Evolutionary conservation across 2,329 filamentous ascomycete genomes (phyloP).

Genomic region (Colletotrichum trifolii): DNA sequence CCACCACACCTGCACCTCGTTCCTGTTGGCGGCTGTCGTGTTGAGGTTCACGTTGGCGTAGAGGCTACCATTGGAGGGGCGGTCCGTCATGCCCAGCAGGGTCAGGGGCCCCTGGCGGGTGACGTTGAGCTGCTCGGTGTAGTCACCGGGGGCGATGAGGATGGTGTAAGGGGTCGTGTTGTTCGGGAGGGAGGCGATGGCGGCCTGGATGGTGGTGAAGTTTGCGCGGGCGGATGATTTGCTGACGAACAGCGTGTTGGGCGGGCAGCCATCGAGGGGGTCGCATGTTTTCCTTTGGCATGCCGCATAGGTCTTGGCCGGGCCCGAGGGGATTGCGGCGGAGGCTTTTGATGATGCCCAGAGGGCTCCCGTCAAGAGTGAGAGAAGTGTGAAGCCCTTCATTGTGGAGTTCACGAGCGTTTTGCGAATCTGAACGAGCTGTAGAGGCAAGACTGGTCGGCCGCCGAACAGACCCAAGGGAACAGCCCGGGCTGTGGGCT

Average conservation of each 20-base stretch:
- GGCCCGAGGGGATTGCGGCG: constrained; percentile 28
- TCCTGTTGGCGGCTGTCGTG: constrained; percentile 50
- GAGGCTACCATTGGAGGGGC: constrained; percentile 45
- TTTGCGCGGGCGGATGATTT: constrained; percentile 46
- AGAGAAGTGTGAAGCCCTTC: constrained; percentile 24
- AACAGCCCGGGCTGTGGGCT: constrained; percentile 7
- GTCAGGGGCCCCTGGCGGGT: constrained; percentile 71
- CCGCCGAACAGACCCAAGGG: not conserved
- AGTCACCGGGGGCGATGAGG: constrained; percentile 69
- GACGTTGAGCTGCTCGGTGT: constrained; percentile 73
- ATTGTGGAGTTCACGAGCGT: constrained; percentile 12
- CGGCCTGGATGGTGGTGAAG: constrained; percentile 53
- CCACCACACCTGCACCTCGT: constrained; percentile 68
- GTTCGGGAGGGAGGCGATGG: constrained; percentile 52
- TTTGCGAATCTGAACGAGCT: constrained; percentile 10
- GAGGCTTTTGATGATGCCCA: constrained; percentile 7
- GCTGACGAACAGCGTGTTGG: constrained; percentile 55
- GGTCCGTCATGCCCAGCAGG: constrained; percentile 67
- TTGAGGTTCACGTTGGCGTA: constrained; percentile 54
- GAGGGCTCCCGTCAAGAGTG: constrained; percentile 16
- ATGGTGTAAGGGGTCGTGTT: constrained; percentile 62
- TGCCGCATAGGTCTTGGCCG: constrained; percentile 43
- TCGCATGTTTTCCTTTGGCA: constrained; percentile 48
- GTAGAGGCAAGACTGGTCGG: constrained; percentile 1
- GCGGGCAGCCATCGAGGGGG: constrained; percentile 50